Evolutionary conservation across 1,139 yeast genomes (phyloP).

Genomic region (Sugiyamaella paludigena): DNA sequence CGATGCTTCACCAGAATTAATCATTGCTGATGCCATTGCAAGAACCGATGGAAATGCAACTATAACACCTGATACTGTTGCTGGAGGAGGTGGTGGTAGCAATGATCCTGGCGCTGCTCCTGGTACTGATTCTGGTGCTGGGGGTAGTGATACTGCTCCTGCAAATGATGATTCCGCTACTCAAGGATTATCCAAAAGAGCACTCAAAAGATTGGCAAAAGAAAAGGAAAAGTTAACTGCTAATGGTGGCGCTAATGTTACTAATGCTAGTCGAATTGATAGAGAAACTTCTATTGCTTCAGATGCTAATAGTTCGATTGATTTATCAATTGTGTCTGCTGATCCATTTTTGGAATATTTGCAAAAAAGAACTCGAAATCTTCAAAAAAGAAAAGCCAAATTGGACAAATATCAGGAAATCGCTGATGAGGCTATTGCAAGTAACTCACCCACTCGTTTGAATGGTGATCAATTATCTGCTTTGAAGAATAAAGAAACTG

Average conservation of each 20-base stretch:
- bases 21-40: too few relatives aligned
- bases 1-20: too few relatives aligned
- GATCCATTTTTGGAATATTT: conserved; percentile 34
- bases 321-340: background rate
- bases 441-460: conserved; percentile 22
- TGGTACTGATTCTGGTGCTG: background rate
- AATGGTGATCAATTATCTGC: conserved; percentile 41
- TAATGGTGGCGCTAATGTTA: background rate
- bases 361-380: conserved; percentile 39
- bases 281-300: conserved; percentile 14
- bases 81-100: too few relatives aligned
- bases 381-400: conserved; percentile 38
- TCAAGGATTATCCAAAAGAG: conserved; percentile 23
- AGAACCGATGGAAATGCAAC: too few relatives aligned
- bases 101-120: too few relatives aligned
- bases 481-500: conserved; percentile 35
- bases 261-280: conserved; percentile 7
- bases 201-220: conserved; percentile 22
- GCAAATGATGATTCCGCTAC: background rate
- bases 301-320: conserved; percentile 8
- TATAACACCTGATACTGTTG: too few relatives aligned
- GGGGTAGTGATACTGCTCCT: too few relatives aligned
- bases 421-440: conserved; percentile 26
- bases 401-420: conserved; percentile 38
- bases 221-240: conserved; percentile 11